Conservation (phyloP, 257 asterid species). For the Fraxinus americana region DNA sequence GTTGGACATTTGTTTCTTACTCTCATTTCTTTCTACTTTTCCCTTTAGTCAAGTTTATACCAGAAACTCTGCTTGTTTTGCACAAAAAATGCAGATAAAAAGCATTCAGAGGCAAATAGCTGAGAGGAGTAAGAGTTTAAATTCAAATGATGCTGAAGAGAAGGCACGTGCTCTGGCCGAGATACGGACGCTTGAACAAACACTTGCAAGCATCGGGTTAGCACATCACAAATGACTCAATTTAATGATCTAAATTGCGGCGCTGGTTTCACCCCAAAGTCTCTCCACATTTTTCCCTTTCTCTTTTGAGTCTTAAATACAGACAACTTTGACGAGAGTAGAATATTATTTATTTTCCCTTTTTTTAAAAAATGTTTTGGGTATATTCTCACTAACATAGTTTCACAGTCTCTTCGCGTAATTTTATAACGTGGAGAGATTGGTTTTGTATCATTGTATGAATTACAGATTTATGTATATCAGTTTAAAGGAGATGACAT, state of each 20-base stretch:
- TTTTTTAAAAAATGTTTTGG: background rate
- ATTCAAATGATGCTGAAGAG: slow-evolving; percentile 29
- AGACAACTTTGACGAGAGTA: background rate
- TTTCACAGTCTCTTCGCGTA: background rate
- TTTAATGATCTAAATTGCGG: background rate
- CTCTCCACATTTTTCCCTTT: background rate
- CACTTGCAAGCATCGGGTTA: slow-evolving; percentile 31
- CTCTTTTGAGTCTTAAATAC: background rate
- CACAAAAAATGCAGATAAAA: slow-evolving; percentile 42
- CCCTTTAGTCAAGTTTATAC: background rate
- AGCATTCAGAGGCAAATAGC: slow-evolving; percentile 42
- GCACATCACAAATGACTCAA: background rate
- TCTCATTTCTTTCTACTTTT: background rate
- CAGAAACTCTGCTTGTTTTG: background rate
- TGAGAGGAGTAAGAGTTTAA: slow-evolving; percentile 27
- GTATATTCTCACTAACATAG: background rate
- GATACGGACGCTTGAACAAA: slow-evolving; percentile 40
- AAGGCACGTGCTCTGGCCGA: slow-evolving; percentile 27
- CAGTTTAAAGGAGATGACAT: background rate
- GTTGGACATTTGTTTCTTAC: background rate
- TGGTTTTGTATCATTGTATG: background rate
- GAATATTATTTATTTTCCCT: background rate
- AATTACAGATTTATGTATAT: background rate
- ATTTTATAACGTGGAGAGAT: background rate
- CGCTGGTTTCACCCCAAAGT: background rate